Conservation (phyloP, 139 green algal species). For the Chlorella vulgaris region DNA sequence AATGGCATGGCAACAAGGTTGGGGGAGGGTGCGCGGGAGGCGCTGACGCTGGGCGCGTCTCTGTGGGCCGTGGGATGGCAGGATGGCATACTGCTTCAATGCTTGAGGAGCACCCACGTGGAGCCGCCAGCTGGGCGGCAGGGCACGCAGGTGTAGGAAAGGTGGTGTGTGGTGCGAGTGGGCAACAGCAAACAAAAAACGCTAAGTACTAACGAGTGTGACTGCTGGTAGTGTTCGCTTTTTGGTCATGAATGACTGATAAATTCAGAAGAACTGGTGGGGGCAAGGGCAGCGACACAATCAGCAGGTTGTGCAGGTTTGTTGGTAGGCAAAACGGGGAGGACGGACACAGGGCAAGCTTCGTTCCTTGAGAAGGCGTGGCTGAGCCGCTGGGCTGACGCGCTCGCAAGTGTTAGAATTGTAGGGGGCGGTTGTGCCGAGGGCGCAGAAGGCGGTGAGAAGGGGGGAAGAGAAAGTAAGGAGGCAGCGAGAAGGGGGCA, state of each 20-base stretch:
- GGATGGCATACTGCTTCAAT: neutral
- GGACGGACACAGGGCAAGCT: neutral
- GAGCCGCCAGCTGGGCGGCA: neutral
- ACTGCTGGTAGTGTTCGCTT: neutral
- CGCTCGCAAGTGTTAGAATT: slow-evolving; percentile 34
- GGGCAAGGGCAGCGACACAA: neutral
- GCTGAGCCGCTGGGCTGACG: slow-evolving; percentile 23
- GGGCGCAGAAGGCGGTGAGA: slow-evolving; percentile 5
- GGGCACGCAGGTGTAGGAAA: neutral
- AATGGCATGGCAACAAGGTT: too few species aligned
- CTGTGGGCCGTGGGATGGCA: neutral
- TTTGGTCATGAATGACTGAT: slow-evolving; percentile 4
- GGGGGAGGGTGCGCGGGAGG: neutral
- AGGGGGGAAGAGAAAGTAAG: slow-evolving; percentile 1
- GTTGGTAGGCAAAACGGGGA: neutral
- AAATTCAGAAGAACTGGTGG: neutral
- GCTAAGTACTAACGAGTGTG: neutral
- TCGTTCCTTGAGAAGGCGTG: neutral
- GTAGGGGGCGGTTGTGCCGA: slow-evolving; percentile 7
- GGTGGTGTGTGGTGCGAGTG: neutral
- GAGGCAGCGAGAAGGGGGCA: slow-evolving; percentile 2
- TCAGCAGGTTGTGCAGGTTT: neutral
- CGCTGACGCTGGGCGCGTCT: neutral
- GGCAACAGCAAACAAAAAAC: neutral
- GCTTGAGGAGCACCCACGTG: neutral